Evolutionary conservation across 2,329 filamentous ascomycete species (phyloP).

Genomic region (Beauveria scarabaeidicola): DNA sequence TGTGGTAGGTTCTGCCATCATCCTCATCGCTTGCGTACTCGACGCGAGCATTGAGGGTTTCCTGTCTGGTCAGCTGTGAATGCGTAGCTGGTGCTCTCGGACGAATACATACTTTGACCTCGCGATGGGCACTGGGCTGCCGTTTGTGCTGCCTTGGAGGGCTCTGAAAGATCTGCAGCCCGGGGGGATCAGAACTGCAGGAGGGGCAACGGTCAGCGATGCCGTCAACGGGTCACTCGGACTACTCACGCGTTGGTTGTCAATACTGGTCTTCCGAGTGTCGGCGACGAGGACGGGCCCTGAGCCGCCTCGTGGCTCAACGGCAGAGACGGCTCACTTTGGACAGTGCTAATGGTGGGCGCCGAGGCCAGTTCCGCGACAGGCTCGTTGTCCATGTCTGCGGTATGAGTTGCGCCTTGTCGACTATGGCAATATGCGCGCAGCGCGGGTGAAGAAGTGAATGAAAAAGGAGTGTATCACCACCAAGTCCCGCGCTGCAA

Average conservation of each 20-base stretch:
- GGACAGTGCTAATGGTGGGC: background rate
- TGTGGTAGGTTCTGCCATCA: constrained; percentile 72
- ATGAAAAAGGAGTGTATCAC: background rate
- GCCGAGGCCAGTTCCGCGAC: background rate
- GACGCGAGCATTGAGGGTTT: constrained; percentile 84
- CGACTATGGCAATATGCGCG: background rate
- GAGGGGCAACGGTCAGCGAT: background rate
- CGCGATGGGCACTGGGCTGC: constrained; percentile 48
- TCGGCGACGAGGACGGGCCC: background rate
- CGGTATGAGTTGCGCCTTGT: background rate
- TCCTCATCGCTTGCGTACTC: constrained; percentile 79
- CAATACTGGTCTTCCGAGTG: background rate
- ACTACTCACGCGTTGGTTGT: constrained; percentile 28
- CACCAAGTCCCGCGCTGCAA: background rate
- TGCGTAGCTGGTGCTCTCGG: constrained; percentile 3
- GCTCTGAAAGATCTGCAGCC: constrained; percentile 36
- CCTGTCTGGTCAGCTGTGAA: constrained; percentile 38
- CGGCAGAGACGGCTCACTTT: background rate
- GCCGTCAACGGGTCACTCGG: background rate
- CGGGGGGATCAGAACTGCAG: constrained; percentile 35
- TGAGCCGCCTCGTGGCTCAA: background rate
- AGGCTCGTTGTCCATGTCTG: background rate
- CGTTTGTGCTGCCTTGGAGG: constrained; percentile 50
- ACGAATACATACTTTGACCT: constrained; percentile 41
- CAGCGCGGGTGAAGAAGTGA: background rate